A percentile compares a stretch with the other conserved stretches of the same genome.
phyloP scores from a whole-genome alignment of 345 rosid species.

The Salix arbutifolia region DNA sequence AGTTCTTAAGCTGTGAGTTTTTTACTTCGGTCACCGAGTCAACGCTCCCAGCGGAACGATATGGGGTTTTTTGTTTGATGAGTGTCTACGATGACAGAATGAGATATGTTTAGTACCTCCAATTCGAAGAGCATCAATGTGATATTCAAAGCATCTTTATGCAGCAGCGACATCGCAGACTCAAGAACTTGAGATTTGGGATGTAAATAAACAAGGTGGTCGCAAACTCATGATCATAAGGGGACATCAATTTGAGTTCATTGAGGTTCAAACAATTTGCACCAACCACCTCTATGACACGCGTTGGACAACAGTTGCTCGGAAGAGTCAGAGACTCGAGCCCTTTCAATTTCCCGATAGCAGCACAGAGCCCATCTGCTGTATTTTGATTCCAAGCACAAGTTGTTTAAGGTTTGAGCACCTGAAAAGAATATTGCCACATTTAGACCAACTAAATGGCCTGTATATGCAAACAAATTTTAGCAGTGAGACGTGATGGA shows the following conservation, averaged over 20 bases:
- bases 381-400: slow-evolving; percentile 16
- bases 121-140: slow-evolving; percentile 7
- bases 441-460: neutral
- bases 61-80: neutral
- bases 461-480: neutral
- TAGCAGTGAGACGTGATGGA: neutral
- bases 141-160: slow-evolving; percentile 5
- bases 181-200: slow-evolving; percentile 14
- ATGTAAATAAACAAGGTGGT: neutral
- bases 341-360: slow-evolving; percentile 1
- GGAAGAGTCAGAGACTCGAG: slow-evolving; percentile 10
- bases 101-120: slow-evolving; percentile 3
- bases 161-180: neutral
- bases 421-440: neutral
- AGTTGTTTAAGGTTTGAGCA: slow-evolving; percentile 10
- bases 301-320: slow-evolving; percentile 1
- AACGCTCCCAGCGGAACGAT: neutral
- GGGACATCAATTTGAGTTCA: slow-evolving; percentile 2
- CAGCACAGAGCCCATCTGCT: neutral
- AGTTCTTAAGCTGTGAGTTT: neutral
- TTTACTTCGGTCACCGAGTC: neutral
- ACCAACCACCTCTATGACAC: slow-evolving; percentile 4
- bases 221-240: slow-evolving; percentile 9
- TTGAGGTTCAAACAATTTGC: slow-evolving; percentile 8
- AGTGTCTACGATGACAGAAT: neutral